Base-by-base conservation (phyloP, 768 basidiomycete genomes). In the Agaricus sinodeliciosus region DNA sequence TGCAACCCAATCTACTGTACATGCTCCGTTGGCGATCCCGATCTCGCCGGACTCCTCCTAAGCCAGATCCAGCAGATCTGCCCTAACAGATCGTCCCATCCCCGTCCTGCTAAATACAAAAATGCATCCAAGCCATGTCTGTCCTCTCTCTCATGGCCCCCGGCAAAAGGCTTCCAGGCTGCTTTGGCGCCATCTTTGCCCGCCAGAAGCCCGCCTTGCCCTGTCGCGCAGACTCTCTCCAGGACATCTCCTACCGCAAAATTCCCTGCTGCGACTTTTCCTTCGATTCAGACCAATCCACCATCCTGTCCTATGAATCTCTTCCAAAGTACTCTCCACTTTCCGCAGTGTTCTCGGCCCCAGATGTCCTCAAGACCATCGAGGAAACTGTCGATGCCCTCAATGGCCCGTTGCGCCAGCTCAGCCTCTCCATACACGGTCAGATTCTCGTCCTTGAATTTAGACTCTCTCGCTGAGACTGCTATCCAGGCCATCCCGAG, bases 401-500 rank as follows among this genome's bases (percentile, higher is more conserved):
- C 12, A 72, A 74, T 49, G 56, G 71, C 5, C 67, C 78, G 47
- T 72, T 92, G 37, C 78, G 87, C 22, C 63, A 76, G 19, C 68
- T 92, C 37, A 90, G 87, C 61, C 63, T 88, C 56, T 70, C 79
- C 26, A 87, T 92, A 34, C 87, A 89, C 60, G 76, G 89, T 90
- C 62, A 55, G 77, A 56, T 36, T 16, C 53, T 43, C 34, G 22
- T 41, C 18, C 8, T 35, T 19, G 28, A 7, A 18, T 13, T 34
- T 11, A 18, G 27, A 53, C 11, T 27, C 44, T 48, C 3, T 47
- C 42, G 41, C 49, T 48, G 45, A 56, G 50, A 22, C 8, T 57
- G 53, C 49, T 58, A 51, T 36, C 43, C 54, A 87, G 86, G 64
- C 49, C 79, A 85, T 59, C 86, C 86, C 7, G 87, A 88, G 63